Percentiles rank a stretch among this genome's conserved stretches.
Evolutionary conservation across 345 rosid species (phyloP).

Genomic region (Acer campestre): DNA sequence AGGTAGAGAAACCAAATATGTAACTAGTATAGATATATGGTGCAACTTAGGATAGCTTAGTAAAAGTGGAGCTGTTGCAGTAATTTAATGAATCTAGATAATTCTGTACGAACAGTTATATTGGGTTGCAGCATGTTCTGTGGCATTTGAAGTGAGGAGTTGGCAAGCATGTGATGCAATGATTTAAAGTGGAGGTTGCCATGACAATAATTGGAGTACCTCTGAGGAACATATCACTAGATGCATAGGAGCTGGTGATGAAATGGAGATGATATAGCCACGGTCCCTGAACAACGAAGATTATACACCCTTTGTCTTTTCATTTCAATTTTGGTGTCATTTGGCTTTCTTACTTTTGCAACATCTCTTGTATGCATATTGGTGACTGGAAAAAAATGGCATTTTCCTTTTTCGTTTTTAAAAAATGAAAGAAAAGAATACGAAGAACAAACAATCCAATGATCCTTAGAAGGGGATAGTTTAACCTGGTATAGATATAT

Average conservation of each 20-base stretch:
- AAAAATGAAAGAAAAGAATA: background rate
- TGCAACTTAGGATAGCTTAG: background rate
- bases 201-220: background rate
- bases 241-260: background rate
- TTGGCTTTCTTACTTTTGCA: background rate
- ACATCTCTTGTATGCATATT: background rate
- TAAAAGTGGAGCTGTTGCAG: background rate
- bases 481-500: constrained; percentile 88
- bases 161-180: background rate
- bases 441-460: background rate
- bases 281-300: background rate
- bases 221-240: background rate
- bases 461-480: no score
- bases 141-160: background rate
- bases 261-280: background rate
- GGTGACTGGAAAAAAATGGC: background rate
- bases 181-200: background rate
- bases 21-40: background rate
- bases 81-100: background rate
- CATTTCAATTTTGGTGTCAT: background rate
- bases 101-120: background rate
- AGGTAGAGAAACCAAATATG: background rate
- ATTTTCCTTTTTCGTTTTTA: background rate
- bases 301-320: background rate
- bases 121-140: background rate